Percentiles rank a stretch among this genome's conserved stretches.
Conservation (phyloP, 257 asterid species). For the Linaria vulgaris region DNA sequence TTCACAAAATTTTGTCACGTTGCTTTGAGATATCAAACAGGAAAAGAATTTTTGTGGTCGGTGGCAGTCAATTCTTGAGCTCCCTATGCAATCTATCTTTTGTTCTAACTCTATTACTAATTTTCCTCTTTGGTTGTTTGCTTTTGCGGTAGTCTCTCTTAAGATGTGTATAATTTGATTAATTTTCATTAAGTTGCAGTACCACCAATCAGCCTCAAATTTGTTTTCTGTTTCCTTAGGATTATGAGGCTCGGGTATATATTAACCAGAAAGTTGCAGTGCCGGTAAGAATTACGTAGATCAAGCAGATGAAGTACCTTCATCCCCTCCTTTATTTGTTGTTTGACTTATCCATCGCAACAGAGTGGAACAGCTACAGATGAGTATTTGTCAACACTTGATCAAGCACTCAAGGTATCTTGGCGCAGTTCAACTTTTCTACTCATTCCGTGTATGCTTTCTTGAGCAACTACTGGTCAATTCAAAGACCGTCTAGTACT, state of each 20-base stretch:
- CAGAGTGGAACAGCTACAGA: slow-evolving; percentile 78
- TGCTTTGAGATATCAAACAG: slow-evolving; percentile 20
- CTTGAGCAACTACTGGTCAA: slow-evolving; percentile 10
- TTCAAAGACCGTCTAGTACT: slow-evolving; percentile 1
- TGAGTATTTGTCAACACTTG: slow-evolving; percentile 73
- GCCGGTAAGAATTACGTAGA: slow-evolving; percentile 42
- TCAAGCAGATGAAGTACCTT: slow-evolving; percentile 13
- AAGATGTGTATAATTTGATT: not conserved
- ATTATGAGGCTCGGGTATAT: slow-evolving; percentile 69
- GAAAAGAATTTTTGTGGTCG: slow-evolving; percentile 6
- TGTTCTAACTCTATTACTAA: not conserved
- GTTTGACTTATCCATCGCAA: slow-evolving; percentile 18
- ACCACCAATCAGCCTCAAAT: not conserved
- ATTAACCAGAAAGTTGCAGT: slow-evolving; percentile 87
- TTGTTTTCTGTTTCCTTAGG: slow-evolving; percentile 41
- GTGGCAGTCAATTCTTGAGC: not conserved
- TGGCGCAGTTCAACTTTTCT: slow-evolving; percentile 13
- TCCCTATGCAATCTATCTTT: not conserved
- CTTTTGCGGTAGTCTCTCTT: not conserved
- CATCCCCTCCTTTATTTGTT: slow-evolving; percentile 8
- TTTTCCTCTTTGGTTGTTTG: not conserved
- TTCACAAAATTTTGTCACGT: not conserved
- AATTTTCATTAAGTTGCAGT: not conserved
- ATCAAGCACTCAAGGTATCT: slow-evolving; percentile 76
- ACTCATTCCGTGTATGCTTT: slow-evolving; percentile 6